Conservation (phyloP, 371 early-diverging fungal genomes). For the Paraphysoderma sedebokerense region DNA sequence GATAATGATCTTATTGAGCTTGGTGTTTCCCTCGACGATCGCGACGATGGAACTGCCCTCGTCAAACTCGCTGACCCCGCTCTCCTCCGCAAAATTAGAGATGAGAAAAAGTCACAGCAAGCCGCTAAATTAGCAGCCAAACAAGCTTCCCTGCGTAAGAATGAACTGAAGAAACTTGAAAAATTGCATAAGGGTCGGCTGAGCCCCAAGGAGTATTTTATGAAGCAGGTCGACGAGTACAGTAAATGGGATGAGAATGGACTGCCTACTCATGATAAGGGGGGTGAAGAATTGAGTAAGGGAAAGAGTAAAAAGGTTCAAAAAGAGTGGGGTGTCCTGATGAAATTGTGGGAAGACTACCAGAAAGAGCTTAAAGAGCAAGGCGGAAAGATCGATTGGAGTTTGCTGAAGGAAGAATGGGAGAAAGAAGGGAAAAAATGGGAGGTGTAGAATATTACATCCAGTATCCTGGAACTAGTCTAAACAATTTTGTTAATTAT, state of each 20-base stretch:
- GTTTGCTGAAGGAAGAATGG: constrained; percentile 85
- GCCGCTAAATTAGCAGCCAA: constrained; percentile 46
- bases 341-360: constrained; percentile 73
- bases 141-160: constrained; percentile 36
- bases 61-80: constrained; percentile 75
- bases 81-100: constrained; percentile 42
- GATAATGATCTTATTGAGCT: constrained; percentile 70
- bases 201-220: constrained; percentile 64
- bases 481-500: too few species aligned
- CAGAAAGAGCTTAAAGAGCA: constrained; percentile 13
- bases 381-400: constrained; percentile 41
- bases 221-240: constrained; percentile 33
- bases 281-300: constrained; percentile 69
- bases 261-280: constrained; percentile 66
- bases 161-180: constrained; percentile 45
- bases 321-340: constrained; percentile 71
- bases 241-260: constrained; percentile 69
- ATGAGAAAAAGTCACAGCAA: constrained; percentile 33
- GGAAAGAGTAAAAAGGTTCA: constrained; percentile 64
- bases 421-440: neutral
- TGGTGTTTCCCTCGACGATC: constrained; percentile 82
- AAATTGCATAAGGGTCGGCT: constrained; percentile 56
- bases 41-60: constrained; percentile 77
- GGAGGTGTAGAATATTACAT: neutral
- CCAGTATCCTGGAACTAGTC: too few species aligned